Evolutionary conservation across 495 filamentous ascomycete species (phyloP), one percentile per base, ranked within the genome.

Genomic region (Xylaria longipes): DNA sequence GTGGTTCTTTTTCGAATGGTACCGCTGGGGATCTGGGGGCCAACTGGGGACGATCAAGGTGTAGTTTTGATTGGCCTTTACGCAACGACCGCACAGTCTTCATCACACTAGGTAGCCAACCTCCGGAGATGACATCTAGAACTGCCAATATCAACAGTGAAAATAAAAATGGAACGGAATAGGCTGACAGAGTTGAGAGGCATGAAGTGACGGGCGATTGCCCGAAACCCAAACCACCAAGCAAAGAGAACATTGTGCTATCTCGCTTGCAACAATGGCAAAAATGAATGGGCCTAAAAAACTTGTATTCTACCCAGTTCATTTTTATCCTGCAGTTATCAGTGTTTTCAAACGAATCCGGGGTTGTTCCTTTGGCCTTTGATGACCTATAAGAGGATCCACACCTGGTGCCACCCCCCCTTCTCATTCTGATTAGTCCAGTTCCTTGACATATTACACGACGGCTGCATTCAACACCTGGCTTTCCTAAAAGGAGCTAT

Each of bases 221-320:
- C 60, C 22, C 60, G 35, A 7, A 25, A 17, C 37, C 37, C 3
- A 43, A 43, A n/a, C 15, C 35, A 63, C 37, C 25, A 14, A 63
- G 37, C 22, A 63, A 63, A 25, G 60, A 63, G 8, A 33, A 63
- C 60, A 63, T 63, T 63, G 33, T 63, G 60, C 37, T 27, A 5
- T 63, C 37, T 39, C n/a, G 8, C 20, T 33, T 63, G 37, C 14
- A 41, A 63, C n/a, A 11, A 29, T 41, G 22, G 37, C 12, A 41
- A 29, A 43, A 9, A 43, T 4, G 22, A 43, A 27, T 15, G 22
- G 37, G 17, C 37, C 12, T 43, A 29, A 43, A 14, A 31, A 63
- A 4, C 1, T 25, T 2, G n/a, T 27, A 25, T 14, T 43, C 37
- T 43, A 1, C 33, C 60, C 37, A 25, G 37, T 25, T 63, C 22